Evolutionary conservation across 345 rosid species (phyloP).

Genomic region (Citrus reticulata): DNA sequence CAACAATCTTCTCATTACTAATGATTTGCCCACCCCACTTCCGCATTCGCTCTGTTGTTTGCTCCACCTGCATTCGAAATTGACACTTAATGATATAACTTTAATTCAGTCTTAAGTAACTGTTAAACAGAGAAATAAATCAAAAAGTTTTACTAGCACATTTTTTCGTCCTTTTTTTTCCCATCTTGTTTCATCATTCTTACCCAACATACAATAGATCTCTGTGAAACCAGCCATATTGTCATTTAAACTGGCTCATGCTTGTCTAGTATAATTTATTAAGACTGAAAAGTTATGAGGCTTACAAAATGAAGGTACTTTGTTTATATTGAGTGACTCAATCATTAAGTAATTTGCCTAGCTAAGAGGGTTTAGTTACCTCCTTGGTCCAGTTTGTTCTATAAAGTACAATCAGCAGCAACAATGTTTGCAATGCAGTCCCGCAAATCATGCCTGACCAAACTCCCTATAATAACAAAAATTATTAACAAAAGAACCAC

Average conservation of each 20-base stretch:
- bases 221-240: not conserved
- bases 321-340: too few relatives aligned
- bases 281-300: not conserved
- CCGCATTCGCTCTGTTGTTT: conserved; percentile 58
- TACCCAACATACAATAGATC: not conserved
- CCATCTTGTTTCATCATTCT: not conserved
- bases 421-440: conserved; percentile 58
- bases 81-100: not conserved
- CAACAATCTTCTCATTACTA: not conserved
- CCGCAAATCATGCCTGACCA: conserved; percentile 89
- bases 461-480: conserved; percentile 42
- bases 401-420: conserved; percentile 49
- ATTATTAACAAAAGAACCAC: not conserved
- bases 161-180: too few relatives aligned
- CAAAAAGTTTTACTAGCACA: not conserved
- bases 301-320: not conserved
- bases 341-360: not conserved
- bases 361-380: conserved; percentile 26
- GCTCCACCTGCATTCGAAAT: conserved; percentile 48
- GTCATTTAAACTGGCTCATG: too few relatives aligned
- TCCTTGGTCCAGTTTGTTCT: conserved; percentile 82
- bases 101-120: not conserved
- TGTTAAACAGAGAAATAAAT: too few relatives aligned
- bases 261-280: too few relatives aligned
- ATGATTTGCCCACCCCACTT: conserved; percentile 61